Evolutionary conservation across 208 protist genomes (phyloP), one percentile per base, ranked within the genome.

Genomic region (Novymonas esmeraldas): DNA sequence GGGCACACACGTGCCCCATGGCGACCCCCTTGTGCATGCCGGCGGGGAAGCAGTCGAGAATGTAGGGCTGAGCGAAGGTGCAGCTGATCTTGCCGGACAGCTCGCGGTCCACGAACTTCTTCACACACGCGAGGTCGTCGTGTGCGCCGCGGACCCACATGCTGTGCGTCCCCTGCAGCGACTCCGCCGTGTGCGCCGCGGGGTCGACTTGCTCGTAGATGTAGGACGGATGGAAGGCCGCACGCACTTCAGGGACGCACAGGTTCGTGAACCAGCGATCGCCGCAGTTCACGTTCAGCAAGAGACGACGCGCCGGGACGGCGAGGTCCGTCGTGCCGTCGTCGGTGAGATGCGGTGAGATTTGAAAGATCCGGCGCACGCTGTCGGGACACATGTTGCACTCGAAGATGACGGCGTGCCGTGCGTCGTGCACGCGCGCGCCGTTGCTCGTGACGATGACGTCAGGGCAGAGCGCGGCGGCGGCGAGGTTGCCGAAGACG

Each of bases 401-500:
- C 42, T 50, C 56, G 33, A 70, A 66, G 36, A 94, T 39, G 0
- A 77, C 29, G 7, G 68, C 61, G 49, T 82, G 62, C 28, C 55
- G 63, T 6, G 60, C 69, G 42, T 87, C 76, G 63, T 84, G 77
- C 20, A 91, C 62, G 29, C 84, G 81, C 7, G 79, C 81, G 0
- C 88, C 88, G 68, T 94, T 94, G 57, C 79, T 87, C n/a, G 88
- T 88, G 44, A 94, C 83, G 31, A 91, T 78, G 64, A 91, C 90
- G 55, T 76, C 79, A 0, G 82, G 82, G 1, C 74, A 14, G 16
- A 94, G 57, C 1, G 50, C 57, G 13, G 65, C 70, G 24, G 66
- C 73, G 3, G 79, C 57, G 3, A 94, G 70, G 41, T 74, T 86
- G 31, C 52, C 70, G 52, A 94, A 84, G 7, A 94, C 88, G 74